Conservation (phyloP, 2,329 filamentous ascomycete genomes). For the Venturia oleaginea region DNA sequence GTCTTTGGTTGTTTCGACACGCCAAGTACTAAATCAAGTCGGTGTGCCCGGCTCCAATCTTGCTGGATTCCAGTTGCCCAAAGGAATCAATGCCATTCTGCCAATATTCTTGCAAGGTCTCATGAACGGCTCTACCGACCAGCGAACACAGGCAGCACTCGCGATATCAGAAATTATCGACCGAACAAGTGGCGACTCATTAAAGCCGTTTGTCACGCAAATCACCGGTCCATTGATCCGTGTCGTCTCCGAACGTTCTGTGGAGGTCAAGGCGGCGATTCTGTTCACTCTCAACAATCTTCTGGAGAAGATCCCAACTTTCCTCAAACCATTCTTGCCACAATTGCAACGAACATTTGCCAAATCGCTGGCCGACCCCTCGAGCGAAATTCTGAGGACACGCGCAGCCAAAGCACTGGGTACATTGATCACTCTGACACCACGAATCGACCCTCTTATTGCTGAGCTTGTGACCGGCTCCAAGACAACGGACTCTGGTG, state of each 20-base stretch:
- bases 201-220: slow-evolving; percentile 93
- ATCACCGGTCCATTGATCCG: slow-evolving; percentile 96
- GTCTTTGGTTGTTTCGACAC: slow-evolving; percentile 73
- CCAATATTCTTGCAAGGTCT: slow-evolving; percentile 96
- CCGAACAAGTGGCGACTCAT: slow-evolving; percentile 73
- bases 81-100: slow-evolving; percentile 92
- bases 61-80: slow-evolving; percentile 80
- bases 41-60: slow-evolving; percentile 79
- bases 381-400: slow-evolving; percentile 77
- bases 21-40: slow-evolving; percentile 77
- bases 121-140: slow-evolving; percentile 91
- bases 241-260: slow-evolving; percentile 92
- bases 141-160: slow-evolving; percentile 82
- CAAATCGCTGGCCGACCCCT: slow-evolving; percentile 85
- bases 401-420: slow-evolving; percentile 90
- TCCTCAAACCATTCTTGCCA: slow-evolving; percentile 92
- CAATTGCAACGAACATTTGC: slow-evolving; percentile 96
- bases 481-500: slow-evolving; percentile 67
- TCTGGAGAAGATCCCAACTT: slow-evolving; percentile 90
- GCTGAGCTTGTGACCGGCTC: slow-evolving; percentile 89
- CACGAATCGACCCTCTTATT: slow-evolving; percentile 90
- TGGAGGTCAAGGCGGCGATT: slow-evolving; percentile 93
- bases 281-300: slow-evolving; percentile 89
- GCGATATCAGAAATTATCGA: slow-evolving; percentile 95
- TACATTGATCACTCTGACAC: slow-evolving; percentile 90